Conservation (phyloP, 768 basidiomycete genomes). For the Termitomyces sp. region DNA sequence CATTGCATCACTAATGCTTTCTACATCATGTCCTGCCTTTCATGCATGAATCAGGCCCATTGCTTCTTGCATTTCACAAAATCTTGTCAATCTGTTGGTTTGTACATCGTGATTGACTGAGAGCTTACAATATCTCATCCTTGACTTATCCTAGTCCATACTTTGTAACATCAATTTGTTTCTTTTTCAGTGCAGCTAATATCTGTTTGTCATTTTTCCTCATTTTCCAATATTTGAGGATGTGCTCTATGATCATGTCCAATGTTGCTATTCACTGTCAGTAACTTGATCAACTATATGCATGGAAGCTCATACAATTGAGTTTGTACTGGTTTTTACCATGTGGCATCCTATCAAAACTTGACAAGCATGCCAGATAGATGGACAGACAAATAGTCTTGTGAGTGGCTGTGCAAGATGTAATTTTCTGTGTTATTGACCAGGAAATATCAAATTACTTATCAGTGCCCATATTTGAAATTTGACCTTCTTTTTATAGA, state of each 20-base stretch:
- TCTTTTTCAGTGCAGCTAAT: conserved; percentile 15
- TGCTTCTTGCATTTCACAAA: conserved; percentile 15
- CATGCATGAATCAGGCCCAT: conserved; percentile 21
- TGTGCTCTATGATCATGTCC: conserved; percentile 1
- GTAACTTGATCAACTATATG: too few species aligned
- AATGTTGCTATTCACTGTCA: background rate
- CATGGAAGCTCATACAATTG: background rate
- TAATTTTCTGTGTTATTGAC: too few species aligned
- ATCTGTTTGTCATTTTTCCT: conserved; percentile 26
- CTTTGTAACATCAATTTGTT: conserved; percentile 21
- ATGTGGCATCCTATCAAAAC: background rate
- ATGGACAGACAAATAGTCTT: too few species aligned
- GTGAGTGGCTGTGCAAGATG: too few species aligned
- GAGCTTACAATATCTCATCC: background rate
- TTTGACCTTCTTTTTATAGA: too few species aligned
- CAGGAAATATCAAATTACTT: too few species aligned
- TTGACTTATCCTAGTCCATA: conserved; percentile 24
- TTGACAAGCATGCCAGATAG: too few species aligned
- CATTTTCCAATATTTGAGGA: conserved; percentile 22
- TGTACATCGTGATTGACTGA: too few species aligned
- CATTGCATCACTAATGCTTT: conserved; percentile 22
- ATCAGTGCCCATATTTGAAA: background rate
- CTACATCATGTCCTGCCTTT: conserved; percentile 21
- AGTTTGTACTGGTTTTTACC: background rate
- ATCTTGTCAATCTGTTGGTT: conserved; percentile 7